phyloP scores from a whole-genome alignment of 2,329 filamentous ascomycete genomes.

The Chaetomiaceae sp. region DNA sequence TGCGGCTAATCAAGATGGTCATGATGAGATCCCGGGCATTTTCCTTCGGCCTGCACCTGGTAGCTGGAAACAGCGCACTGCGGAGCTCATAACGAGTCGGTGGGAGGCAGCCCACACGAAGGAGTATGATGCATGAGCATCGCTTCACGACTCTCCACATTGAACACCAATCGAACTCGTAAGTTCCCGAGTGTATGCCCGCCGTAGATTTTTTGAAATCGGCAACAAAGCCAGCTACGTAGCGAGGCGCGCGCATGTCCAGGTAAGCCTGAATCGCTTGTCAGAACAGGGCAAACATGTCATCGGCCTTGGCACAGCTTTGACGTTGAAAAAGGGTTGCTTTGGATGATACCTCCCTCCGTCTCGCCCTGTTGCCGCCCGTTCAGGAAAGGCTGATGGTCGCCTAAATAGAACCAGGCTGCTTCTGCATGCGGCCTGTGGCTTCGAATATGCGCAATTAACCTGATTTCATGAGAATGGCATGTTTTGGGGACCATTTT shows the following conservation, averaged over 20 bases:
- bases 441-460: neutral
- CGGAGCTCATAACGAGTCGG: no score
- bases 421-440: neutral
- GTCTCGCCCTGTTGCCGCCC: neutral
- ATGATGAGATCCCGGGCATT: slow-evolving; percentile 9
- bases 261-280: neutral
- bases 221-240: no score
- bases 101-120: no score
- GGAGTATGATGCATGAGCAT: no score
- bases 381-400: neutral
- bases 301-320: no score
- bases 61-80: neutral
- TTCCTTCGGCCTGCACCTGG: neutral
- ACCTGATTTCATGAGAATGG: neutral
- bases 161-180: no score
- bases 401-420: neutral
- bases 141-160: no score
- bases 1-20: slow-evolving; percentile 27
- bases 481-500: neutral
- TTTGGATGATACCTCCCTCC: neutral
- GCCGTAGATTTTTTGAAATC: no score
- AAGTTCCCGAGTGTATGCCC: no score
- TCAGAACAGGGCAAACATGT: neutral
- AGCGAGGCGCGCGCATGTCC: no score
- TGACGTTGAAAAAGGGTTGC: no score